These are phyloP conservation scores for Fusarium drepaniforme DNA, from an alignment of 2,329 filamentous ascomycete genomes.

Conservation along the genomic window DNA sequence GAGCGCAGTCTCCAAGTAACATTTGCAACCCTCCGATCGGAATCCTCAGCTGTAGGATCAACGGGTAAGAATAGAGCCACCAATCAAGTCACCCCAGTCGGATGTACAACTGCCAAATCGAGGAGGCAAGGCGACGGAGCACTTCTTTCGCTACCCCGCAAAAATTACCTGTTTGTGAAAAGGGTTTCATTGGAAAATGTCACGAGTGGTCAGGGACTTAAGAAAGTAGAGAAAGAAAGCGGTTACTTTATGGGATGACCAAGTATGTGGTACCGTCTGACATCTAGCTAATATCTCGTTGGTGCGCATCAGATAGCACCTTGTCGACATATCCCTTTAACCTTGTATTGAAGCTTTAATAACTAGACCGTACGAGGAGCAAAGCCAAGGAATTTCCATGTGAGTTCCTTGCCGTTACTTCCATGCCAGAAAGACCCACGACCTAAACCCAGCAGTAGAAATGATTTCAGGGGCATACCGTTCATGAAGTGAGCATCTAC, in stretches of 20 bases:
- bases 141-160: neutral
- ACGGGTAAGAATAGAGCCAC: conserved; percentile 11
- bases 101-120: neutral
- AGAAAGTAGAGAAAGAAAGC: neutral
- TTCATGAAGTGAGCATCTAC: neutral
- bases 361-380: neutral
- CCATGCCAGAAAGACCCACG: neutral
- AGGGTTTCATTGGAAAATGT: neutral
- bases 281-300: neutral
- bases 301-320: conserved; percentile 1
- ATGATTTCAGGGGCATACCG: conserved; percentile 8
- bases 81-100: neutral
- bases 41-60: neutral
- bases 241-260: neutral
- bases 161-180: neutral
- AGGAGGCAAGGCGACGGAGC: conserved; percentile 4
- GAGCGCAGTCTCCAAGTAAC: neutral
- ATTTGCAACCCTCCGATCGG: conserved; percentile 1
- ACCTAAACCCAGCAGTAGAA: neutral
- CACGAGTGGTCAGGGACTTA: neutral
- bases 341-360: neutral
- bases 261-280: neutral
- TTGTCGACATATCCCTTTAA: neutral
- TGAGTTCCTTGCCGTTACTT: neutral
- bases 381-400: neutral